Evolutionary conservation across 2,329 filamentous ascomycete genomes (phyloP).

Genomic region (Colletotrichum neosansevieriae): DNA sequence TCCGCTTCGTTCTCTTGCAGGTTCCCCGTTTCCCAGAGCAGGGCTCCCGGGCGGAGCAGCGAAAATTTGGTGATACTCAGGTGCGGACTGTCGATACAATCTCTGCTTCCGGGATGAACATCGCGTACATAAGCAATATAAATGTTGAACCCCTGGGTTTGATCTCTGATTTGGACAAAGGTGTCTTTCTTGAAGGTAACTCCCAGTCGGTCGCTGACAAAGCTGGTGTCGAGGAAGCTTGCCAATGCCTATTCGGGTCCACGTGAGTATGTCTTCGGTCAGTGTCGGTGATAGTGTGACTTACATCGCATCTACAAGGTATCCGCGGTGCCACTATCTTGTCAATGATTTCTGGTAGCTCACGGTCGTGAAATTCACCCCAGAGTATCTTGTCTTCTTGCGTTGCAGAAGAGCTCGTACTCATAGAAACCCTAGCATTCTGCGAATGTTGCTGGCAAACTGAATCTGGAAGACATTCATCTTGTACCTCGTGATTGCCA

Average conservation of each 20-base stretch:
- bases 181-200: not conserved
- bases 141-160: accelerated
- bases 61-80: not conserved
- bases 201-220: not conserved
- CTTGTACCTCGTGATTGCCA: no score
- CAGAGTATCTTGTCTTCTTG: not conserved
- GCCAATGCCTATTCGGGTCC: not conserved
- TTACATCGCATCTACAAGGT: not conserved
- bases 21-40: no score
- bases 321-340: not conserved
- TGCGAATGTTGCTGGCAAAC: no score
- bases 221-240: not conserved
- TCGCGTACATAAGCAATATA: not conserved
- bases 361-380: not conserved
- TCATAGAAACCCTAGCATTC: no score
- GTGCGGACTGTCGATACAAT: not conserved
- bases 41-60: no score
- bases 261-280: accelerated
- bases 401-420: no score
- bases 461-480: no score
- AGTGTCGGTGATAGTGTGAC: not conserved
- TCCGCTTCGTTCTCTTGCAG: not conserved
- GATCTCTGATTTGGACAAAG: not conserved
- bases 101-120: not conserved
- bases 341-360: not conserved